These are phyloP conservation scores for Neurospora sp. DNA, from an alignment of 495 filamentous ascomycete genomes.

Conservation along the genomic window DNA sequence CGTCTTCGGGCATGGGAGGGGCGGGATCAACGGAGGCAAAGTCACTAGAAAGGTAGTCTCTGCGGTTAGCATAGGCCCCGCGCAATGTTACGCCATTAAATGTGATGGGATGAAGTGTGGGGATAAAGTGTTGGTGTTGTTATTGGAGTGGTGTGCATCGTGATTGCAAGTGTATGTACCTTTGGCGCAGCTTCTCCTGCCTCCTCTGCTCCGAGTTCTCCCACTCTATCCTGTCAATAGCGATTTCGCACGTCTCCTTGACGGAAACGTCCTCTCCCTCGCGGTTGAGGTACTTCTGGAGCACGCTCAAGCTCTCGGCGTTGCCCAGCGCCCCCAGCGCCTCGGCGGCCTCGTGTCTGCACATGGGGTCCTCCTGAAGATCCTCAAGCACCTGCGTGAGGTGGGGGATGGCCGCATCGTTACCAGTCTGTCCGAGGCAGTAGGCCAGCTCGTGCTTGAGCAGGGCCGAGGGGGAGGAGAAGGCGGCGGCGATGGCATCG, in stretches of 20 bases:
- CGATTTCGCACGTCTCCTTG: slow-evolving; percentile 94
- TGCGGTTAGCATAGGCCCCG: background rate
- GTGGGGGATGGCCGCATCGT: slow-evolving; percentile 60
- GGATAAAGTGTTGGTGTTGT: background rate
- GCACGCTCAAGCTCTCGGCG: slow-evolving; percentile 54
- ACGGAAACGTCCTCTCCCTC: slow-evolving; percentile 64
- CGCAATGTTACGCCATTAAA: background rate
- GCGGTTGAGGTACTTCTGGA: slow-evolving; percentile 63
- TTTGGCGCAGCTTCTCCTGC: slow-evolving; percentile 65
- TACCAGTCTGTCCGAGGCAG: slow-evolving; percentile 84
- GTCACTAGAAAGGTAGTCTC: slow-evolving; percentile 45
- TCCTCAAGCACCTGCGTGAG: slow-evolving; percentile 72
- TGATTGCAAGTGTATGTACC: slow-evolving; percentile 37
- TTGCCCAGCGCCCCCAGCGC: slow-evolving; percentile 85
- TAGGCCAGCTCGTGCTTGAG: slow-evolving; percentile 96
- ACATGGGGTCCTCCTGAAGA: slow-evolving; percentile 79
- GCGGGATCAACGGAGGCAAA: slow-evolving; percentile 95
- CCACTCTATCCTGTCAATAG: slow-evolving; percentile 90
- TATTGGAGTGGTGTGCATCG: background rate
- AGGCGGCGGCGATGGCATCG: slow-evolving; percentile 83
- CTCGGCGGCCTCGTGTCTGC: slow-evolving; percentile 92
- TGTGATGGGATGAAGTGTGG: background rate
- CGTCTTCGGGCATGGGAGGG: slow-evolving; percentile 64
- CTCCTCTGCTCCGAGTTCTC: slow-evolving; percentile 64
- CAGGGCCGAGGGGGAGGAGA: slow-evolving; percentile 72